These are phyloP conservation scores for Cyclaneusma minus DNA, from an alignment of 2,329 filamentous ascomycete species.

Conservation along the genomic window DNA sequence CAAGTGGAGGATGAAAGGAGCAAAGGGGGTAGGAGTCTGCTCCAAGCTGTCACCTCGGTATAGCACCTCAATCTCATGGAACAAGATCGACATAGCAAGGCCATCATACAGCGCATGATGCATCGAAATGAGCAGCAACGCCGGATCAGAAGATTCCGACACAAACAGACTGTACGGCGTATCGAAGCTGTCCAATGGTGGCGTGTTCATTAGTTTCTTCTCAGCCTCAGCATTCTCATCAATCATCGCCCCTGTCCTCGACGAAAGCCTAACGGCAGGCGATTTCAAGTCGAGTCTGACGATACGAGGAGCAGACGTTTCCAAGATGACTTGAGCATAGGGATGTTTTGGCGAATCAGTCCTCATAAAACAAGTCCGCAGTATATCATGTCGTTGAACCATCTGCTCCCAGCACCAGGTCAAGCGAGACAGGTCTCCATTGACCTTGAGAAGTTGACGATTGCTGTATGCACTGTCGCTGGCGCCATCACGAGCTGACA, in stretches of 20 bases:
- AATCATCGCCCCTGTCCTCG: not conserved
- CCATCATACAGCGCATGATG: constrained; percentile 87
- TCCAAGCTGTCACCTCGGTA: constrained; percentile 32
- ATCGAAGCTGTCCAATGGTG: constrained; percentile 4
- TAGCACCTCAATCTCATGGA: constrained; percentile 52
- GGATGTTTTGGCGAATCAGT: constrained; percentile 45
- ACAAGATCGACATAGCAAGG: constrained; percentile 53
- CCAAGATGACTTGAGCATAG: constrained; percentile 58
- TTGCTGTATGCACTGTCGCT: constrained; percentile 52
- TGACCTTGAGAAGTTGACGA: constrained; percentile 47
- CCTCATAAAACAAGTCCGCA: constrained; percentile 60
- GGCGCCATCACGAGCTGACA: constrained; percentile 36
- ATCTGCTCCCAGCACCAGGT: constrained; percentile 46
- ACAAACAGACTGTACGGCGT: constrained; percentile 15
- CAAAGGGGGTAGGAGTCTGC: constrained; percentile 37
- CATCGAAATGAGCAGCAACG: constrained; percentile 15
- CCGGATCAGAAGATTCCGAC: constrained; percentile 1
- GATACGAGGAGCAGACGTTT: too few species aligned
- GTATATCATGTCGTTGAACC: constrained; percentile 52
- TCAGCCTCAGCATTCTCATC: constrained; percentile 1
- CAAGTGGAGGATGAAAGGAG: constrained; percentile 46
- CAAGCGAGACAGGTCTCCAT: constrained; percentile 32
- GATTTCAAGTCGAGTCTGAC: constrained; percentile 25
- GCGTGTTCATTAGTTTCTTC: not conserved
- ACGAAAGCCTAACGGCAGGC: too few species aligned